Evolutionary conservation across 768 basidiomycete genomes (phyloP).

Genomic region (Leucogyrophana mollusca): DNA sequence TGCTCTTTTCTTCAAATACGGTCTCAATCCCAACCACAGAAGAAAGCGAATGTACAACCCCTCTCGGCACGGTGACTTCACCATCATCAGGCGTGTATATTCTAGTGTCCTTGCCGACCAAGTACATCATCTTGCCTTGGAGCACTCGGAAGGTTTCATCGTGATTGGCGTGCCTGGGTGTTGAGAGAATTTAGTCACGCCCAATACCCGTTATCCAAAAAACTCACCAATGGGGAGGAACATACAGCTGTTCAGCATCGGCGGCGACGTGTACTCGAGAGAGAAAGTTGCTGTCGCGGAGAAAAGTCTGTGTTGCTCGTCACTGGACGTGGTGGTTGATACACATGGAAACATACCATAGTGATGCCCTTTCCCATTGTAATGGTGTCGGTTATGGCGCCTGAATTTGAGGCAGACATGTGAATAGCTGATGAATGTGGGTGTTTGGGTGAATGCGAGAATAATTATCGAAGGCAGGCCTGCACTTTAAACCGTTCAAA

Average conservation of each 20-base stretch:
- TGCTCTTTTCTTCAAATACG: no score
- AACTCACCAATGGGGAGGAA: slow-evolving; percentile 29
- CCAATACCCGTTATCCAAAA: background rate
- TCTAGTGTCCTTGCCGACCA: slow-evolving; percentile 16
- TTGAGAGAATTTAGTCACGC: background rate
- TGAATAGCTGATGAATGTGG: no score
- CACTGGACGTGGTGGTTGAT: background rate
- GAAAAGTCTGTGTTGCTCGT: slow-evolving; percentile 23
- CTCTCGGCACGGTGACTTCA: slow-evolving; percentile 26
- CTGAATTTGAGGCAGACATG: no score
- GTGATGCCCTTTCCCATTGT: slow-evolving; percentile 2
- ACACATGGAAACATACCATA: background rate
- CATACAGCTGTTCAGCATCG: slow-evolving; percentile 24
- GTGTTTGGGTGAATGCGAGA: no score
- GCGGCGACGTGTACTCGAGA: slow-evolving; percentile 20
- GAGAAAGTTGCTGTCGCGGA: slow-evolving; percentile 27
- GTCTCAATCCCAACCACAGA: background rate
- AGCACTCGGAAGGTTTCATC: slow-evolving; percentile 31
- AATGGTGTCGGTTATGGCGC: no score
- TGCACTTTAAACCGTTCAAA: no score
- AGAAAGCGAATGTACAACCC: slow-evolving; percentile 21
- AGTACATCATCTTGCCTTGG: slow-evolving; percentile 29
- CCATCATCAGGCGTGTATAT: slow-evolving; percentile 31
- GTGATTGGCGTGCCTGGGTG: slow-evolving; percentile 29
- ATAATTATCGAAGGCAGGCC: no score